phyloP scores from a whole-genome alignment of 345 rosid genomes.

The Aethionema arabicum region DNA sequence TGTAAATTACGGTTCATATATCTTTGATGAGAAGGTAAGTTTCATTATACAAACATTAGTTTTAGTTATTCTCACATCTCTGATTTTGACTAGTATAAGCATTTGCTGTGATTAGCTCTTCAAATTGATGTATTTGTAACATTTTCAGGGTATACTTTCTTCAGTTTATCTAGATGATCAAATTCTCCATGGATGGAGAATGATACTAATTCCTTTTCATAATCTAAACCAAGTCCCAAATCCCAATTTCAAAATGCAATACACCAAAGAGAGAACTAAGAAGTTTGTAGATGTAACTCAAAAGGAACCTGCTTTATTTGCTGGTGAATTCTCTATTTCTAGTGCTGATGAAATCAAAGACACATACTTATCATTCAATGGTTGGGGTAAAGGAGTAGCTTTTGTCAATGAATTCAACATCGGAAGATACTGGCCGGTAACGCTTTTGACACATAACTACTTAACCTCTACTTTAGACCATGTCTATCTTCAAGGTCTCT shows the following conservation, averaged over 20 bases:
- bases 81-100: neutral
- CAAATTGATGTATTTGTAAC: neutral
- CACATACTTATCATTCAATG: constrained; percentile 70
- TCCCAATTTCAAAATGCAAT: constrained; percentile 40
- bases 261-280: constrained; percentile 28
- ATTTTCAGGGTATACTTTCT: constrained; percentile 74
- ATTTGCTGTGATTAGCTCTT: neutral
- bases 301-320: constrained; percentile 65
- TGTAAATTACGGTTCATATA: constrained; percentile 72
- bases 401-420: constrained; percentile 74
- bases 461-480: constrained; percentile 3
- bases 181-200: constrained; percentile 72
- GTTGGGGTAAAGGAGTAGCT: constrained; percentile 90
- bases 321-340: constrained; percentile 55
- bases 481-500: constrained; percentile 14
- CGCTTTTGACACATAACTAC: neutral
- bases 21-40: constrained; percentile 80
- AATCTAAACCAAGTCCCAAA: constrained; percentile 57
- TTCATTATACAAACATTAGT: neutral
- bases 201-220: constrained; percentile 69
- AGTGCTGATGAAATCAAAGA: constrained; percentile 52
- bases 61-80: neutral
- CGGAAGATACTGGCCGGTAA: constrained; percentile 96
- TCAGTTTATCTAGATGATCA: constrained; percentile 63
- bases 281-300: constrained; percentile 47